Percentiles rank a stretch among this genome's conserved stretches.
Evolutionary conservation across 2,329 filamentous ascomycete species (phyloP).

Genomic region (Lachnellula arida): DNA sequence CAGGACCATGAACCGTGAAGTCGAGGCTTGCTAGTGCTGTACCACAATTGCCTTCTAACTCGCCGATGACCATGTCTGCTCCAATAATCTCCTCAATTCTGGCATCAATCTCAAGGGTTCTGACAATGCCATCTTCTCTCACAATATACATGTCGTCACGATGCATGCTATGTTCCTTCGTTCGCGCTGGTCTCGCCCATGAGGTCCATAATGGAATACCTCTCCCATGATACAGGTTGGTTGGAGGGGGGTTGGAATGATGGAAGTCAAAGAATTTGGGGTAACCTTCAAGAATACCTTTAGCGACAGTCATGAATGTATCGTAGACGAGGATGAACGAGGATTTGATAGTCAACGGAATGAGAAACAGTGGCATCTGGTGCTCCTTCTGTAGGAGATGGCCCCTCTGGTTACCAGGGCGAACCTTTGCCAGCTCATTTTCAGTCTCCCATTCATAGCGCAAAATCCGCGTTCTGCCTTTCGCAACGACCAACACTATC

Average conservation of each 20-base stretch:
- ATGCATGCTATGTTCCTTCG: conserved; percentile 51
- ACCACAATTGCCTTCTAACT: conserved; percentile 69
- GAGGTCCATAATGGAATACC: conserved; percentile 66
- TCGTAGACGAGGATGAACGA: conserved; percentile 67
- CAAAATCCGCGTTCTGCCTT: conserved; percentile 47
- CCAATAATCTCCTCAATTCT: conserved; percentile 48
- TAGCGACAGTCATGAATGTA: conserved; percentile 51
- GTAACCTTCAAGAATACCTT: conserved; percentile 48
- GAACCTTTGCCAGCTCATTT: conserved; percentile 42
- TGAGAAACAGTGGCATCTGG: conserved; percentile 62
- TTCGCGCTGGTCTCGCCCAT: conserved; percentile 75
- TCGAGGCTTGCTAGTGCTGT: conserved; percentile 69
- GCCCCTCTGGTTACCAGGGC: conserved; percentile 45
- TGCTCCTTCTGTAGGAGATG: conserved; percentile 47
- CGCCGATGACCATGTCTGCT: conserved; percentile 55
- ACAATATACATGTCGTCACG: conserved; percentile 82
- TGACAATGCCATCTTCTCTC: conserved; percentile 79
- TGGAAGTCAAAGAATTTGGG: conserved; percentile 45
- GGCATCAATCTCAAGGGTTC: conserved; percentile 64
- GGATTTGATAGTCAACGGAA: conserved; percentile 66
- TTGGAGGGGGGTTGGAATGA: conserved; percentile 38
- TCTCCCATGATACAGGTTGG: conserved; percentile 43
- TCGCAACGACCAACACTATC: conserved; percentile 54
- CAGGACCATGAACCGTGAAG: conserved; percentile 40
- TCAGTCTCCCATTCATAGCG: conserved; percentile 58